A percentile compares a stretch with the other conserved stretches of the same genome.
These are phyloP conservation scores for Pythium volutum DNA, from an alignment of 352 stramenopile genomes.

Conservation along the genomic window DNA sequence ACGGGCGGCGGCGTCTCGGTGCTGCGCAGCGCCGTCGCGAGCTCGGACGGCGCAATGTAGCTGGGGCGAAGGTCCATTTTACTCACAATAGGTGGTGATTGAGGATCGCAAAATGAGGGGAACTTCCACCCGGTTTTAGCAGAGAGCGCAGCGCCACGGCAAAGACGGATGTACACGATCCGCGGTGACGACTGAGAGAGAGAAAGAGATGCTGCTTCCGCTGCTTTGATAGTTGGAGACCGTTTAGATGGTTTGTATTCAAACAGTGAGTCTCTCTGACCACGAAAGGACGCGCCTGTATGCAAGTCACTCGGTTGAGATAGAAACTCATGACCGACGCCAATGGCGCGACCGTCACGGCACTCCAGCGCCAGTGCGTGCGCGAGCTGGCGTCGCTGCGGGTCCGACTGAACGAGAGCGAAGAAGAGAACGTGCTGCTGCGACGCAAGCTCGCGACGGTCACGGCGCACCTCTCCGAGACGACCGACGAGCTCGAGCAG, in stretches of 20 bases:
- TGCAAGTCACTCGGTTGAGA: not conserved
- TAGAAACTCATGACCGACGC: not conserved
- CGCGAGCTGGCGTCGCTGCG: conserved; percentile 38
- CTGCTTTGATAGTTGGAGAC: not conserved
- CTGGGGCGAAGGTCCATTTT: conserved; percentile 23
- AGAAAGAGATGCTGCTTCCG: too few relatives aligned
- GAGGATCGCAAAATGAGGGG: not conserved
- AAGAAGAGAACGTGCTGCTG: conserved; percentile 37
- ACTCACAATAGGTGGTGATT: not conserved
- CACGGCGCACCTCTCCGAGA: conserved; percentile 46
- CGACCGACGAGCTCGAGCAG: conserved; percentile 50
- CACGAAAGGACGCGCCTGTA: not conserved
- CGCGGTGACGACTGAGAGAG: too few relatives aligned
- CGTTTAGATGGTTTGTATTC: too few relatives aligned
- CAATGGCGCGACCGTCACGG: not conserved
- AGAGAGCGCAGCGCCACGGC: not conserved
- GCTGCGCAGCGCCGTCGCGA: conserved; percentile 54
- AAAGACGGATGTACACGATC: too few relatives aligned
- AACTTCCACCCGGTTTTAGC: conserved; percentile 6
- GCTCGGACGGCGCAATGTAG: conserved; percentile 46
- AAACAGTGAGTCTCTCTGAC: too few relatives aligned
- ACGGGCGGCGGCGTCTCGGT: conserved; percentile 33
- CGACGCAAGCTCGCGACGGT: conserved; percentile 36
- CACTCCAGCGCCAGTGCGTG: conserved; percentile 32
- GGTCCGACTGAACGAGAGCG: conserved; percentile 24